Percentiles rank a stretch among this genome's conserved stretches.
Conservation (phyloP, 352 stramenopile genomes). For the Thraustochytrium striatum region DNA sequence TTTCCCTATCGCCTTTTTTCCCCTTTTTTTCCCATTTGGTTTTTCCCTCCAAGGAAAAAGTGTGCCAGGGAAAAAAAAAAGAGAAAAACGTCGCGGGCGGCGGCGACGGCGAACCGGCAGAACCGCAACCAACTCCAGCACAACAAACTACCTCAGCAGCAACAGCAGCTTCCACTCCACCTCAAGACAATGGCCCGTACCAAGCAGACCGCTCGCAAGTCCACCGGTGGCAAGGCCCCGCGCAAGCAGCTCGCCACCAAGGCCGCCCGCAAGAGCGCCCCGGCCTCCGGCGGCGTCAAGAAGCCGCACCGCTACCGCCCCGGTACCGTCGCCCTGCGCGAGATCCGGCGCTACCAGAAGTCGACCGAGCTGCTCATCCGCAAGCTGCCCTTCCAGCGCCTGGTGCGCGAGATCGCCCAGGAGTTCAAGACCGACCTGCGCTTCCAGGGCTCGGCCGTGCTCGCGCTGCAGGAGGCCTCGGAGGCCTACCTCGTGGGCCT, state of each 20-base stretch:
- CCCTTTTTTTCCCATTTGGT: too few relatives aligned
- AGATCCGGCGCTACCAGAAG: slow-evolving; percentile 80
- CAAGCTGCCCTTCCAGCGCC: slow-evolving; percentile 66
- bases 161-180: too few relatives aligned
- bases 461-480: slow-evolving; percentile 82
- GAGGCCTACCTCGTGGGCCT: slow-evolving; percentile 86
- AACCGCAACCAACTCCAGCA: neutral
- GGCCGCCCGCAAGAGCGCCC: slow-evolving; percentile 79
- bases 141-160: neutral
- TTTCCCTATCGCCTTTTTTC: too few relatives aligned
- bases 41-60: neutral
- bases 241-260: slow-evolving; percentile 87
- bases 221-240: slow-evolving; percentile 72
- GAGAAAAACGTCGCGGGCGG: neutral
- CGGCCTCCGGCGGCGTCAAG: slow-evolving; percentile 82
- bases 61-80: too few relatives aligned
- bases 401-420: slow-evolving; percentile 69
- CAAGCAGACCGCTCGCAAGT: slow-evolving; percentile 88
- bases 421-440: slow-evolving; percentile 89
- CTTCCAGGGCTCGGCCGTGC: slow-evolving; percentile 89
- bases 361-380: slow-evolving; percentile 73
- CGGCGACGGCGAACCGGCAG: neutral
- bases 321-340: slow-evolving; percentile 71
- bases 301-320: slow-evolving; percentile 78
- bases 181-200: slow-evolving; percentile 73